Base-by-base conservation (phyloP, 805 yeast genomes). In the Nakazawaea wickerhamii region DNA sequence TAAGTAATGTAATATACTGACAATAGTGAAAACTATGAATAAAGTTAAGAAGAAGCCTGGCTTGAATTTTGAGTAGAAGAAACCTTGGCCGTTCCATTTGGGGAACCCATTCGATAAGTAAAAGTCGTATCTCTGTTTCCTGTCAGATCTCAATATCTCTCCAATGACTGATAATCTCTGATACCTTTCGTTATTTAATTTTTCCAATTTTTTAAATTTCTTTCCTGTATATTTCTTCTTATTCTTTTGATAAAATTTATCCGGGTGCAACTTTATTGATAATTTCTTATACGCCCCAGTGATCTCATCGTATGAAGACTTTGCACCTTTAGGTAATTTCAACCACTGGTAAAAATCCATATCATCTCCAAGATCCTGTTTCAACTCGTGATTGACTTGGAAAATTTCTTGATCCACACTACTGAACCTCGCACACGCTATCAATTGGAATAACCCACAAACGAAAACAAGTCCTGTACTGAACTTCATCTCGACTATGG, bases 71-170 rank as follows among this genome's bases (percentile, higher is more conserved):
- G 76, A 58, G 58, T 83, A 77, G 48, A 69, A 68, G 67, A 84
- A 77, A 41, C 77, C 86, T 17, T 79, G 71, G 13, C 80, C 86
- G 45, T 79, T 79, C 75, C 84, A 87, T 48, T 72, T 70, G 5
- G 99, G 98, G 63, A 93, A 91, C 6, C 98, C 97, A 51, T 77
- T 74, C 33, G 75, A 68, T 41, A 85, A 67, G 62, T 86, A 93
- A 60, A 78, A 89, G 60, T 93, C 98, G 60, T 93, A 93, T 6
- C 88, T 71, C 38, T 81, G 78, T 48, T 81, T 76, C 45, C 70
- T 70, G 42, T 77, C 75, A 43, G 71, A 67, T 50, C 91, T 72
- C 37, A 90, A 67, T 43, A 90, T 80, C 54, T 84, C 77, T 26
- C 89, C 82, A 18, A 87, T 84, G 21, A 80, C 60, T 26, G 93